Conservation (phyloP, 2,329 filamentous ascomycete species). For the Exophiala xenobiotica region DNA sequence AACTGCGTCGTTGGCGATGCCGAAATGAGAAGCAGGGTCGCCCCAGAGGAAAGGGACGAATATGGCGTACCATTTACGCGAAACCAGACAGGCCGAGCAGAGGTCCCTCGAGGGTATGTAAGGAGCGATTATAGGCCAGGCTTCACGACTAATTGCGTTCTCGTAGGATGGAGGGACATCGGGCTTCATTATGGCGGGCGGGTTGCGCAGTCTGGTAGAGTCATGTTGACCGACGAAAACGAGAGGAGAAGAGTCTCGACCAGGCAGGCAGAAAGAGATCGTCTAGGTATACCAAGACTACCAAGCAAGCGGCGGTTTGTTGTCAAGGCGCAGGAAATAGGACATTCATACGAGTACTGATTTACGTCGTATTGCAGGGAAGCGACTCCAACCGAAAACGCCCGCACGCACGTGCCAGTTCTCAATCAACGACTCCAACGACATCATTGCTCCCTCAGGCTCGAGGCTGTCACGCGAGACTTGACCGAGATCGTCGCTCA, state of each 20-base stretch:
- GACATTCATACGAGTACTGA: too few species aligned
- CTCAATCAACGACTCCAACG: too few species aligned
- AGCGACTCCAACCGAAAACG: too few species aligned
- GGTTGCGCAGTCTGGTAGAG: not conserved
- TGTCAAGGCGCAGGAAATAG: too few species aligned
- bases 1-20: conserved; percentile 53
- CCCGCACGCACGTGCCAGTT: too few species aligned
- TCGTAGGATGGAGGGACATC: conserved; percentile 61
- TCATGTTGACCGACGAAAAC: conserved; percentile 9
- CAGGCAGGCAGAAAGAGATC: not conserved
- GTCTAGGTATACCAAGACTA: too few species aligned
- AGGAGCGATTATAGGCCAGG: conserved; percentile 56
- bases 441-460: too few species aligned
- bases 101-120: conserved; percentile 59
- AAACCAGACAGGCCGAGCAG: conserved; percentile 57
- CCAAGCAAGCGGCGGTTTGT: too few species aligned
- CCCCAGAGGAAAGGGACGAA: conserved; percentile 63
- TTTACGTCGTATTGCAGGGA: too few species aligned
- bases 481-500: too few species aligned
- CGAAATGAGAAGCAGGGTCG: conserved; percentile 62
- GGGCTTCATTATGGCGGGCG: conserved; percentile 22
- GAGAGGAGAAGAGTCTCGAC: not conserved
- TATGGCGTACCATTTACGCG: conserved; percentile 57
- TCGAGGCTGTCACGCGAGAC: too few species aligned
- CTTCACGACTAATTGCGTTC: conserved; percentile 54